Evolutionary conservation across 768 basidiomycete species (phyloP).

Genomic region (Suillus weaverae): DNA sequence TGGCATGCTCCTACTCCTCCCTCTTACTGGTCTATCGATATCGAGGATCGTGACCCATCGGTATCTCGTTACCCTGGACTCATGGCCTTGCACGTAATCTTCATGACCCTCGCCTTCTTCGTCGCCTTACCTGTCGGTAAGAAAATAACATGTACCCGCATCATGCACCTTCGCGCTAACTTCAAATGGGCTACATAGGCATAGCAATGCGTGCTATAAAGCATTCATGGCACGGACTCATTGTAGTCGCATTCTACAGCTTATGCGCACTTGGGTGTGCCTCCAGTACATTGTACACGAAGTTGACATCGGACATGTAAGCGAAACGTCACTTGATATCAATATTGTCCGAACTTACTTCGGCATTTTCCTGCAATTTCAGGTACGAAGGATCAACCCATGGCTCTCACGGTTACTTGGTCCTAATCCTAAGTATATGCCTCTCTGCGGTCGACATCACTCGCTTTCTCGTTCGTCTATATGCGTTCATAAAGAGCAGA

Average conservation of each 20-base stretch:
- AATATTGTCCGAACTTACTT: not conserved
- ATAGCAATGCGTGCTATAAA: conserved; percentile 79
- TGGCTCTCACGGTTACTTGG: conserved; percentile 58
- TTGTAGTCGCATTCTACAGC: conserved; percentile 62
- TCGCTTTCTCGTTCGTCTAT: conserved; percentile 48
- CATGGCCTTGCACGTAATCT: conserved; percentile 71
- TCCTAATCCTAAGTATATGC: conserved; percentile 44
- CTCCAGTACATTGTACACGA: conserved; percentile 69
- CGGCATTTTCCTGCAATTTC: conserved; percentile 10
- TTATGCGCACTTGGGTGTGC: conserved; percentile 64
- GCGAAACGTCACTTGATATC: conserved; percentile 27
- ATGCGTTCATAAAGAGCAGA: conserved; percentile 45
- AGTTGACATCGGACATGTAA: conserved; percentile 82
- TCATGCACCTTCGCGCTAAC: not conserved
- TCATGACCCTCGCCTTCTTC: conserved; percentile 82
- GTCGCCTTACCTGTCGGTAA: conserved; percentile 77
- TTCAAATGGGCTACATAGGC: conserved; percentile 42
- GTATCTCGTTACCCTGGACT: conserved; percentile 59
- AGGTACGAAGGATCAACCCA: conserved; percentile 76
- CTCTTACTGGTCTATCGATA: conserved; percentile 83
- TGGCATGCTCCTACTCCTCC: conserved; percentile 70
- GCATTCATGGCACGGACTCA: conserved; percentile 60
- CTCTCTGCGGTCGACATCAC: conserved; percentile 58
- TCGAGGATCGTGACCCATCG: conserved; percentile 49
- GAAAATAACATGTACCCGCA: conserved; percentile 22